phyloP scores from a whole-genome alignment of 805 yeast species.

The Candida nitratophila region DNA sequence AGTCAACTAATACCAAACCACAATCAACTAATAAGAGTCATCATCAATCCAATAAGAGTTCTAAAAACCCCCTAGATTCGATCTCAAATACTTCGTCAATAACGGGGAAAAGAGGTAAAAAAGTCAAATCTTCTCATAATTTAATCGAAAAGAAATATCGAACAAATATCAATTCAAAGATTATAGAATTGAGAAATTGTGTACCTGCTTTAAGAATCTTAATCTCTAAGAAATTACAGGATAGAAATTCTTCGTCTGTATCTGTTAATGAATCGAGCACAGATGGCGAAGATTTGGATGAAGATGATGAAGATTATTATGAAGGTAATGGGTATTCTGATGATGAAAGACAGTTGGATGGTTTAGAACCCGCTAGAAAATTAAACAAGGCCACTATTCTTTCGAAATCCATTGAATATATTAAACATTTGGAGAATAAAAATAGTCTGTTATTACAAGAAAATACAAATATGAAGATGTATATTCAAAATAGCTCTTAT shows the following conservation, averaged over 20 bases:
- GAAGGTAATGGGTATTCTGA: constrained; percentile 50
- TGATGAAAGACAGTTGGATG: constrained; percentile 53
- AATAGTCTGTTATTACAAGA: constrained; percentile 42
- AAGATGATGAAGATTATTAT: constrained; percentile 37
- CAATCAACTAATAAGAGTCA: background rate
- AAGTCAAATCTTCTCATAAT: constrained; percentile 61
- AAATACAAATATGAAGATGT: constrained; percentile 32
- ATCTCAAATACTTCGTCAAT: background rate
- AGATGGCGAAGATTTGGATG: constrained; percentile 33
- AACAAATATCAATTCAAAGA: constrained; percentile 68
- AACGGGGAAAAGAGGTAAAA: constrained; percentile 15
- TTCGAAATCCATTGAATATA: constrained; percentile 72
- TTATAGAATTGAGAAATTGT: constrained; percentile 61
- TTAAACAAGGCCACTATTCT: constrained; percentile 72
- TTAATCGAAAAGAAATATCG: constrained; percentile 78
- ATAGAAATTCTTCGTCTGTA: constrained; percentile 12
- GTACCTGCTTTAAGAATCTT: constrained; percentile 64
- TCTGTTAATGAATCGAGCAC: constrained; percentile 3
- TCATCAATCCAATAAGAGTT: background rate
- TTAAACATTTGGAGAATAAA: constrained; percentile 62
- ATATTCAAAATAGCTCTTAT: constrained; percentile 10
- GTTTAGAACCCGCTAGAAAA: constrained; percentile 69
- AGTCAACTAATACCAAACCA: too few species aligned
- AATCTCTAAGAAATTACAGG: constrained; percentile 30
- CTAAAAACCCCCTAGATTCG: background rate